Evolutionary conservation across 176 grass and related monocot genomes (phyloP), one percentile per base, ranked within the genome.

Genomic region (Musa schizocarpa): DNA sequence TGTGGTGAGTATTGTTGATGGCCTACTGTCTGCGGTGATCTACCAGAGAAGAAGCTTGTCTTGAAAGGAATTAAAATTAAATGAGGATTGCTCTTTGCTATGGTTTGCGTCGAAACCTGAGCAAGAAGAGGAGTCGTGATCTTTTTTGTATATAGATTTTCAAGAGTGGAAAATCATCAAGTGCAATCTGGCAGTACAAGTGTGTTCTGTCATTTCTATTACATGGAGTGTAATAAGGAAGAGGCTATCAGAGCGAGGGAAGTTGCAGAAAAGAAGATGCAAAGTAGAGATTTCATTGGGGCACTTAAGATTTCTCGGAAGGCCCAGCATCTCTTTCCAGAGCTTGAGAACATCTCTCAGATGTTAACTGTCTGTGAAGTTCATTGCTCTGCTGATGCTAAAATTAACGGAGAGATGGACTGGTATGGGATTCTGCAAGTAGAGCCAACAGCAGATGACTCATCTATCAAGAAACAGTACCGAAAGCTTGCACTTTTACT

Each of bases 351-450:
- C 58, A 71, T 89, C 70, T 91, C 84, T 29, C 83, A 87, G 69
- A 68, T 98, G 74, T 74, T 87, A 69, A 87, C 84, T 63, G 81
- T 98, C 43, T 98, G 94, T 71, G 89, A 75, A 77, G 86, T 98
- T 73, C 94, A 98, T 74, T 87, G 84, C 29, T 83, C 94, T 76
- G 90, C 90, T 77, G 81, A 77, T 56, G 52, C 51, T 65, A 85
- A 53, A 74, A 17, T 85, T 76, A 89, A 89, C 24, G 90, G 79
- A 75, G 74, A 81, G 76, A 69, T 62, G 34, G 88, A 93, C 71
- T 93, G 85, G 64, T 93, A 98, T 68, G 56, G 64, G 63, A 87
- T 98, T 63, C 85, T 98, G 78, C 82, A 90, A 90, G 78, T 98
- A 77, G 86, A 91, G 29, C 27, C 84, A 76, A 74, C 26, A 63